Percentiles rank a stretch among this genome's conserved stretches.
phyloP scores from a whole-genome alignment of 208 protist genomes.

The Leishmania braziliensis region DNA sequence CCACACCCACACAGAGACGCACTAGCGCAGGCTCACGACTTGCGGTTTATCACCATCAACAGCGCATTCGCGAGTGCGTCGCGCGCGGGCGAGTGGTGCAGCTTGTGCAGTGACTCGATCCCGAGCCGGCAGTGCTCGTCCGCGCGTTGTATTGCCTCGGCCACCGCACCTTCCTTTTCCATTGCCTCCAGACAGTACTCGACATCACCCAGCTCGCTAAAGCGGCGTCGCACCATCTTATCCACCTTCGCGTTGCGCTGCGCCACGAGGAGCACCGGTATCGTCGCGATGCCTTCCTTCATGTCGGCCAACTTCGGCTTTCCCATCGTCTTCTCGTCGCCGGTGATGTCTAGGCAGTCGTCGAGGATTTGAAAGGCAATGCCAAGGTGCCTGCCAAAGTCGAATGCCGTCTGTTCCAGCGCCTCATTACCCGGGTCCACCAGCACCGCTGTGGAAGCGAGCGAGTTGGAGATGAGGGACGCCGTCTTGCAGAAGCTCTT shows the following conservation, averaged over 20 bases:
- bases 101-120: constrained; percentile 43
- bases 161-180: constrained; percentile 49
- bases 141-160: constrained; percentile 59
- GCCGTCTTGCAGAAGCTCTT: constrained; percentile 96
- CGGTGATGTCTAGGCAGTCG: constrained; percentile 94
- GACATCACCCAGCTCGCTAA: constrained; percentile 42
- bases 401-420: constrained; percentile 53
- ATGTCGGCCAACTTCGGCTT: constrained; percentile 85
- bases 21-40: constrained; percentile 26
- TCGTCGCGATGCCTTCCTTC: constrained; percentile 79
- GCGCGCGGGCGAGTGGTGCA: constrained; percentile 61
- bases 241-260: constrained; percentile 55
- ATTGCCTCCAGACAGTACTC: constrained; percentile 57
- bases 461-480: constrained; percentile 93
- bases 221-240: constrained; percentile 62
- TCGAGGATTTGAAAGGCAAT: constrained; percentile 96
- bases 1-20: not conserved
- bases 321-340: constrained; percentile 66
- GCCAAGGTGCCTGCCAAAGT: constrained; percentile 94
- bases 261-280: constrained; percentile 79
- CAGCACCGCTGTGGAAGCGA: constrained; percentile 89
- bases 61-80: constrained; percentile 66
- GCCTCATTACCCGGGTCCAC: constrained; percentile 53
- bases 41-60: constrained; percentile 59
- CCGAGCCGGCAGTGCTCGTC: constrained; percentile 70